A percentile compares a stretch with the other conserved stretches of the same genome.
Conservation (phyloP, 768 basidiomycete species). For the Boletus speciosus region DNA sequence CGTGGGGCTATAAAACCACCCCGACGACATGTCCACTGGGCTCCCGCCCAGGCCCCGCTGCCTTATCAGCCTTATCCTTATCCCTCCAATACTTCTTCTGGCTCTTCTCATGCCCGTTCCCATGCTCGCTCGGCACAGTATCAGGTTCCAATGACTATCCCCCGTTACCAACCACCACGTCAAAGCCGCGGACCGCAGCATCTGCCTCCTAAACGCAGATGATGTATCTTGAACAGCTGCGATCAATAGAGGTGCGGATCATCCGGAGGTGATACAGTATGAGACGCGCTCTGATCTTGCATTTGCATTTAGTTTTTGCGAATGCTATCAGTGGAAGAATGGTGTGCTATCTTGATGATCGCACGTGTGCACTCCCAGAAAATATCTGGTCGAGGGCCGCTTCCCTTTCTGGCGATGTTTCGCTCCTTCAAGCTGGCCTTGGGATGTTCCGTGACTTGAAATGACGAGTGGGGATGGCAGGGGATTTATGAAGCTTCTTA, state of each 20-base stretch:
- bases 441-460: not conserved
- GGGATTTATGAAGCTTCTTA: slow-evolving; percentile 1
- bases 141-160: not conserved
- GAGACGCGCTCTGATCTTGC: slow-evolving; percentile 19
- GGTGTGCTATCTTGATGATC: slow-evolving; percentile 23
- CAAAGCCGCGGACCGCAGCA: slow-evolving; percentile 2
- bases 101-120: not conserved
- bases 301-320: slow-evolving; percentile 16
- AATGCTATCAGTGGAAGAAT: slow-evolving; percentile 20
- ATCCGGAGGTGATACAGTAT: slow-evolving; percentile 19
- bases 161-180: slow-evolving; percentile 22
- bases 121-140: not conserved
- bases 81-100: slow-evolving; percentile 14
- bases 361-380: slow-evolving; percentile 16
- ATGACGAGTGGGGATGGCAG: not conserved
- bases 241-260: slow-evolving; percentile 29
- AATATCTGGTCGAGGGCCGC: slow-evolving; percentile 3
- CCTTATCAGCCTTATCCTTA: slow-evolving; percentile 27
- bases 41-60: slow-evolving; percentile 25
- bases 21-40: slow-evolving; percentile 28
- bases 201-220: slow-evolving; percentile 10
- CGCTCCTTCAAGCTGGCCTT: slow-evolving; percentile 11
- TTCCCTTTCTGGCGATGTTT: slow-evolving; percentile 14
- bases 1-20: slow-evolving; percentile 13
- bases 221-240: slow-evolving; percentile 7